Evolutionary conservation across 2,329 filamentous ascomycete species (phyloP).

Genomic region (Sarocladium strictum): DNA sequence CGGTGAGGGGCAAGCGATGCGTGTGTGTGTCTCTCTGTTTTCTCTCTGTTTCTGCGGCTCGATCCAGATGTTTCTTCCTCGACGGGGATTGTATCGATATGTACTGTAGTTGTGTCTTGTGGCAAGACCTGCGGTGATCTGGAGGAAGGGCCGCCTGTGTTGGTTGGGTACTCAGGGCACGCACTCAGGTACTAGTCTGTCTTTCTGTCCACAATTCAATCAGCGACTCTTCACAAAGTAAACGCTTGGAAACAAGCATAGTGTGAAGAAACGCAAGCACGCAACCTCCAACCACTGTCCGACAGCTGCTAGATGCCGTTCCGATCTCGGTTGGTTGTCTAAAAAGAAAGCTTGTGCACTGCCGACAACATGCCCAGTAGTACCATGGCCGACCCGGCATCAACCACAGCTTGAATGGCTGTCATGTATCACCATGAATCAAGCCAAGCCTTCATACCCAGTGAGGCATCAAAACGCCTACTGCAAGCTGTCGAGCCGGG

Average conservation of each 20-base stretch:
- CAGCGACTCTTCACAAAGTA: too few species aligned
- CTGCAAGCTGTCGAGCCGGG: not conserved
- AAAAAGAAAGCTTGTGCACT: too few species aligned
- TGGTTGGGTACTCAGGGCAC: too few species aligned
- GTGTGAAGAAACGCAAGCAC: not conserved
- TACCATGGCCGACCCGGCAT: not conserved
- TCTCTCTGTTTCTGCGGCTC: not conserved
- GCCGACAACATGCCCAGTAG: not conserved
- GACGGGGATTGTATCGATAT: not conserved
- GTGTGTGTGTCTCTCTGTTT: not conserved
- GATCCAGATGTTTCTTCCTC: not conserved
- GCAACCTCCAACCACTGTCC: not conserved
- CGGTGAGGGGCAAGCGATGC: not conserved
- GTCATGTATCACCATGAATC: constrained; percentile 1
- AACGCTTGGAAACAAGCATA: not conserved
- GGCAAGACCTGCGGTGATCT: not conserved
- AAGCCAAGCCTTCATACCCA: not conserved
- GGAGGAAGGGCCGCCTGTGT: too few species aligned
- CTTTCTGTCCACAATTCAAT: too few species aligned
- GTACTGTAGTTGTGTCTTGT: too few species aligned
- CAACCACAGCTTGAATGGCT: not conserved
- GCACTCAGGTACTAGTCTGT: too few species aligned
- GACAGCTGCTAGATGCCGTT: not conserved
- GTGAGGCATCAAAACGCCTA: constrained; percentile 2
- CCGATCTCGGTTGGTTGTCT: not conserved